These are phyloP conservation scores for Ambrosiella xylebori DNA, from an alignment of 2,329 filamentous ascomycete genomes.

Conservation along the genomic window DNA sequence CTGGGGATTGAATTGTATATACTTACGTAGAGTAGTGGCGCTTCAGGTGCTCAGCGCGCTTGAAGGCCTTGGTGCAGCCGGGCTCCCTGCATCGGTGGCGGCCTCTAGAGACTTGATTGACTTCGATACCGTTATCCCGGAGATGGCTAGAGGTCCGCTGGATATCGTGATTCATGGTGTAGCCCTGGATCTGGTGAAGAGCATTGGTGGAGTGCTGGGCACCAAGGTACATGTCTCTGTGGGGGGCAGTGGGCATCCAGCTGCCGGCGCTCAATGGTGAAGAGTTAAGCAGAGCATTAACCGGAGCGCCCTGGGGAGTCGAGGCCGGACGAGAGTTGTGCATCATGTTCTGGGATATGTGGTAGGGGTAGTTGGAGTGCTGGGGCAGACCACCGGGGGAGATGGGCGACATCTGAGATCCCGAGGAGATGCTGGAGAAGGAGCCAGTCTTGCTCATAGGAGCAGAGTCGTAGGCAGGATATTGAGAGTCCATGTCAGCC, in stretches of 20 bases:
- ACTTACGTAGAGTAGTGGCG: slow-evolving; percentile 36
- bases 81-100: slow-evolving; percentile 30
- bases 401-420: slow-evolving; percentile 5
- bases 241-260: neutral
- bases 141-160: slow-evolving; percentile 6
- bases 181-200: neutral
- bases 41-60: slow-evolving; percentile 38
- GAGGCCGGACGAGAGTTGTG: neutral
- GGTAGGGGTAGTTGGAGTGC: neutral
- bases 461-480: neutral
- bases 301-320: neutral
- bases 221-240: slow-evolving; percentile 8
- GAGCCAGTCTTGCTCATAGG: slow-evolving; percentile 10
- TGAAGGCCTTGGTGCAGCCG: slow-evolving; percentile 31
- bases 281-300: slow-evolving; percentile 11
- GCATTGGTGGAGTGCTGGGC: slow-evolving; percentile 3
- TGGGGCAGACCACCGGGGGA: neutral
- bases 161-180: slow-evolving; percentile 1
- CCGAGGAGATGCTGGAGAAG: slow-evolving; percentile 9
- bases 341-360: neutral
- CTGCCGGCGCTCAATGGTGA: slow-evolving; percentile 4
- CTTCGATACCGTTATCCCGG: slow-evolving; percentile 11
- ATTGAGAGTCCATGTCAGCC: neutral
- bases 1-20: neutral
- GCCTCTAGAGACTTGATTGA: slow-evolving; percentile 17